Base-by-base conservation (phyloP, 1,139 yeast species). In the Saccharomyces pastorianus region DNA sequence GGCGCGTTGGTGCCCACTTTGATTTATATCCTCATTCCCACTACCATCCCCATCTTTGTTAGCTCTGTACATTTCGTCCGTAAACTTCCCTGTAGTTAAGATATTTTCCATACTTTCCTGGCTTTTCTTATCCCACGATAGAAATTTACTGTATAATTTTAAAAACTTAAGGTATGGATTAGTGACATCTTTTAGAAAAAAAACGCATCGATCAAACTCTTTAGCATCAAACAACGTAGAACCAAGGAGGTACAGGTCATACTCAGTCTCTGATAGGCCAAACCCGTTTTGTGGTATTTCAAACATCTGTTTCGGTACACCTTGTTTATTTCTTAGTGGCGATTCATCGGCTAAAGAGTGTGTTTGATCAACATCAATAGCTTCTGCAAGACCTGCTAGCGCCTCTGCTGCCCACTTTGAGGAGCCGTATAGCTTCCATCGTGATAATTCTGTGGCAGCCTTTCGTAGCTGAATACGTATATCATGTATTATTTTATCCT, bases 381-480 rank as follows among this genome's bases (percentile, higher is more conserved):
- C 50, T 26, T 51, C 56, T 4, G 57, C 60, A 56, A 81, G 64
- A 0, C 83, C 83, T 65, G 78, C 79, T 32, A 88, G 73, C 0
- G 95, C 95, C 65, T 89, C 96, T 1, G 89, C 84, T 1, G 81
- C 71, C 96, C 96, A 88, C 74, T 88, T 88, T 6, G 93, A 79
- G 0, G 89, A 82, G 55, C 84, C 85, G 63, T 77, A 78, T 13
- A 88, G 72, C 59, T 84, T 80, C 59, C 86, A 71, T 38, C 72
- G 74, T 1, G 76, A 66, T 25, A 81, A 65, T 13, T 71, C 68
- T 14, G 61, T 59, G 1, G 76, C 68, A 2, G 82, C 73, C 47
- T 68, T 68, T 20, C 76, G 63, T 32, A 80, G 65, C 27, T 71
- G 71, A 11, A 58, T 49, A 20, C 70, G 65, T 8, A 76, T 64